Conservation (phyloP, 164 flowering plant species). For the Berberis thunbergii region DNA sequence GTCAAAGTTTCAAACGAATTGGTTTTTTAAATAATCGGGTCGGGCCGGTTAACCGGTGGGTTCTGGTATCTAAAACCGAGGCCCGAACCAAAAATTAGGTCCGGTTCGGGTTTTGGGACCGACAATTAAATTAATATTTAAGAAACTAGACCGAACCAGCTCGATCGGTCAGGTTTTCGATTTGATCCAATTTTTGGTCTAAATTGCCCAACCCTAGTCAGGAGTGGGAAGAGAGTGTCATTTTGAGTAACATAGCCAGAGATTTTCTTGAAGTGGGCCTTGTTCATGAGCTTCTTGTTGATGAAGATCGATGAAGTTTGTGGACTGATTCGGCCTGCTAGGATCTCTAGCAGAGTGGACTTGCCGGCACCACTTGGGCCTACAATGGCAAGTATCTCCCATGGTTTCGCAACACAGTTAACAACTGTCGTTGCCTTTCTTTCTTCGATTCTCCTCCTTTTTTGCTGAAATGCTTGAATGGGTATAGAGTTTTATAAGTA, state of each 20-base stretch:
- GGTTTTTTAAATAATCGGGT: too few relatives aligned
- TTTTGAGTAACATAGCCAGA: slow-evolving; percentile 86
- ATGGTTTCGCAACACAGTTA: slow-evolving; percentile 60
- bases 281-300: slow-evolving; percentile 42
- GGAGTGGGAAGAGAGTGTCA: slow-evolving; percentile 80
- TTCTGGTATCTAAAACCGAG: too few relatives aligned
- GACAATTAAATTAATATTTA: too few relatives aligned
- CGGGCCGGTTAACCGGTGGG: too few relatives aligned
- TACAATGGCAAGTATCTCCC: slow-evolving; percentile 84
- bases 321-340: slow-evolving; percentile 56
- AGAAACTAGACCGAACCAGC: too few relatives aligned
- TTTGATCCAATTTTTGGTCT: too few relatives aligned
- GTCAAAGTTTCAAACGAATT: too few relatives aligned
- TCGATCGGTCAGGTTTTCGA: too few relatives aligned
- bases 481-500: slow-evolving; percentile 19
- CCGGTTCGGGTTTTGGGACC: too few relatives aligned
- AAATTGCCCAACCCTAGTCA: too few relatives aligned
- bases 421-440: slow-evolving; percentile 25
- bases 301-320: slow-evolving; percentile 42
- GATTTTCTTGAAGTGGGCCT: slow-evolving; percentile 50
- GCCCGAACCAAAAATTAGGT: too few relatives aligned
- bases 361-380: slow-evolving; percentile 98
- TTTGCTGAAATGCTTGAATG: slow-evolving; percentile 17
- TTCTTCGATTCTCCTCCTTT: slow-evolving; percentile 7
- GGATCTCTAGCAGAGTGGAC: slow-evolving; percentile 65